Conservation (phyloP, 2,329 filamentous ascomycete species). For the Cephalotrichum gorgonifer region DNA sequence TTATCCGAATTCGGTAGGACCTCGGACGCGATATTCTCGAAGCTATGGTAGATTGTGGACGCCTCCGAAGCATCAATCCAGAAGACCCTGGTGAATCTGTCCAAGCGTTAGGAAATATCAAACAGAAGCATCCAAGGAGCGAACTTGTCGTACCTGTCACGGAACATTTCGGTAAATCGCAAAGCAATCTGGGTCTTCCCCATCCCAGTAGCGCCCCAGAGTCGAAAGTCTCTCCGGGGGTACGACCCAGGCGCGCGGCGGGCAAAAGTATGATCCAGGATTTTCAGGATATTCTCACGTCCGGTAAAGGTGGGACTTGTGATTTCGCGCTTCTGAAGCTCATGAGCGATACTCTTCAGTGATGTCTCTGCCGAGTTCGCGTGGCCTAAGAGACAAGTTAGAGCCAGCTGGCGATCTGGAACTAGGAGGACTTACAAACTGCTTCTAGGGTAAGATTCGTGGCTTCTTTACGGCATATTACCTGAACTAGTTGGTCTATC, state of each 20-base stretch:
- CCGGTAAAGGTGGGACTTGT: conserved; percentile 13
- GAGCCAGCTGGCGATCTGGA: neutral
- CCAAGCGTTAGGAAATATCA: neutral
- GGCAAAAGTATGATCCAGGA: conserved; percentile 10
- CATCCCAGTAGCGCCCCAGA: conserved; percentile 17
- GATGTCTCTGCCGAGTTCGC: conserved; percentile 6
- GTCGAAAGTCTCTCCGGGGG: conserved; percentile 12
- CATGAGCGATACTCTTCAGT: neutral
- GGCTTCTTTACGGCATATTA: conserved; percentile 6
- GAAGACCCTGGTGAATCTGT: conserved; percentile 17
- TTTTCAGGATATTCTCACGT: conserved; percentile 12
- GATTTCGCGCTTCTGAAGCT: neutral
- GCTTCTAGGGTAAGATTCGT: conserved; percentile 11
- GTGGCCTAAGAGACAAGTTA: neutral
- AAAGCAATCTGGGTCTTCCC: conserved; percentile 21
- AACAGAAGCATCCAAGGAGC: neutral
- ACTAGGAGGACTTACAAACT: conserved; percentile 11
- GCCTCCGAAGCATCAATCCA: conserved; percentile 16
- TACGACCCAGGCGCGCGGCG: neutral
- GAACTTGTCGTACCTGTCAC: conserved; percentile 9
- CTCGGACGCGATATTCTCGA: conserved; percentile 8
- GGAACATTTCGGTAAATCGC: conserved; percentile 12
- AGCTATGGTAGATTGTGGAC: conserved; percentile 14
- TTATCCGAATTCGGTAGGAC: neutral
- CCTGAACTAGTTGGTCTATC: conserved; percentile 13